phyloP scores from a whole-genome alignment of 805 yeast species.

The Schizosaccharomyces osmophilus region DNA sequence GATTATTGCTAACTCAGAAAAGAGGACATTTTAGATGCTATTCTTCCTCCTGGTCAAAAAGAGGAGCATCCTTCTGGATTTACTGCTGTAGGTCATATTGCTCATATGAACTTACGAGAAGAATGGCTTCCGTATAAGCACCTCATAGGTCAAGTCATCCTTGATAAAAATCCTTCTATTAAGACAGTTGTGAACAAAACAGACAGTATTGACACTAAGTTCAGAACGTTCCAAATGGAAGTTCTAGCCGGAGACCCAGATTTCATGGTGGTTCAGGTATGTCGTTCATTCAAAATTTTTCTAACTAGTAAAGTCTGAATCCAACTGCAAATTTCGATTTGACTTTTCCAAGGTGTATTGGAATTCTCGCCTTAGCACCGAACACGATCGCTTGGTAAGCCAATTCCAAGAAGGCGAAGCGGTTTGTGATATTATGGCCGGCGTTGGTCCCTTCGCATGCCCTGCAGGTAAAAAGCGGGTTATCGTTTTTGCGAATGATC shows the following conservation, averaged over 20 bases:
- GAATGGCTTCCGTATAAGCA: conserved; percentile 62
- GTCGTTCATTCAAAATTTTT: background rate
- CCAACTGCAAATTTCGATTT: conserved; percentile 62
- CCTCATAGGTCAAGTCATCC: conserved; percentile 67
- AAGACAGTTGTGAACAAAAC: conserved; percentile 80
- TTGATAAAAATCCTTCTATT: conserved; percentile 65
- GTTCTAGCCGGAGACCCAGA: conserved; percentile 67
- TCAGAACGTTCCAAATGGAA: conserved; percentile 83
- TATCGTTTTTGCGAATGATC: conserved; percentile 71
- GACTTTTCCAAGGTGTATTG: conserved; percentile 89
- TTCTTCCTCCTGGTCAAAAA: conserved; percentile 44
- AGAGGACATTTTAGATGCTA: conserved; percentile 60
- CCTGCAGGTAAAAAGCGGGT: conserved; percentile 78
- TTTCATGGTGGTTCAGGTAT: conserved; percentile 25
- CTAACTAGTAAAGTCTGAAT: conserved; percentile 24
- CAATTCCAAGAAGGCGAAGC: conserved; percentile 40
- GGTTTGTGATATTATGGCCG: conserved; percentile 90
- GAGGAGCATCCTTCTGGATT: conserved; percentile 74
- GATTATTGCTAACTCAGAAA: background rate
- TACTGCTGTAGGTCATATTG: conserved; percentile 84
- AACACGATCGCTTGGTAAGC: conserved; percentile 58
- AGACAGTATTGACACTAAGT: conserved; percentile 64
- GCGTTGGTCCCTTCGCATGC: conserved; percentile 93
- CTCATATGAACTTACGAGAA: conserved; percentile 66
- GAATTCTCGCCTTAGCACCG: conserved; percentile 87